phyloP scores from a whole-genome alignment of 1,284 basidiomycete species.

The Cryptococcus sp. region DNA sequence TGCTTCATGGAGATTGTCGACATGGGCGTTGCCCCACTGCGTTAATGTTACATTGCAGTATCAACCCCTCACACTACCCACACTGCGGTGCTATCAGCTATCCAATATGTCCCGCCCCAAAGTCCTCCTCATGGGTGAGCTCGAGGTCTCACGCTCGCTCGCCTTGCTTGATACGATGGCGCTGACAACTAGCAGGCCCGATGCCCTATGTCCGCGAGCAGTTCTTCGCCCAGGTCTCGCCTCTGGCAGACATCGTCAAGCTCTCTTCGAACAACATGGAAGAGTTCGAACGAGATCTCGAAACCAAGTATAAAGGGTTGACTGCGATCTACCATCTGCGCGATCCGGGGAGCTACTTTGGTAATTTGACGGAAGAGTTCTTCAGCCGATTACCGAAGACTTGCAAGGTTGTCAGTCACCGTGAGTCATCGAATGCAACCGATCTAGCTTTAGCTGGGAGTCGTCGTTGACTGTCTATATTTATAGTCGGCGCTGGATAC shows the following conservation, averaged over 20 bases:
- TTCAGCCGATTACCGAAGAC: conserved; percentile 58
- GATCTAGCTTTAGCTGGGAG: conserved; percentile 56
- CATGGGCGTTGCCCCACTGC: too few species aligned
- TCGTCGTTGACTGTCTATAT: too few species aligned
- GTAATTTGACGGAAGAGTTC: conserved; percentile 27
- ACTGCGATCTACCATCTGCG: conserved; percentile 69
- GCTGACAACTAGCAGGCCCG: conserved; percentile 12
- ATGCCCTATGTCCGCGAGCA: conserved; percentile 23
- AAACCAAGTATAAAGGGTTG: conserved; percentile 68
- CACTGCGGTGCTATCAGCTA: background rate
- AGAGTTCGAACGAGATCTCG: conserved; percentile 66
- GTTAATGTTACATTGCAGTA: too few species aligned
- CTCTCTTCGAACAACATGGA: conserved; percentile 66
- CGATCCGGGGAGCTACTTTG: conserved; percentile 28
- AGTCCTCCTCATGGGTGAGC: conserved; percentile 4
- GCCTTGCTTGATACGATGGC: too few species aligned
- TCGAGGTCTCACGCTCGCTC: background rate
- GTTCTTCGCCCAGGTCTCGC: conserved; percentile 13
- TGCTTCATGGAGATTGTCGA: too few species aligned
- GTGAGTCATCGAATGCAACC: conserved; percentile 80
- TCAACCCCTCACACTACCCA: background rate
- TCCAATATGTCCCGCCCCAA: background rate
- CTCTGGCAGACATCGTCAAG: conserved; percentile 22
- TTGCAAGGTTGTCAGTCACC: conserved; percentile 57
- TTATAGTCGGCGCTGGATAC: conserved; percentile 52